These are phyloP conservation scores for Aureobasidium sp. DNA, from an alignment of 2,329 filamentous ascomycete species.

Conservation along the genomic window DNA sequence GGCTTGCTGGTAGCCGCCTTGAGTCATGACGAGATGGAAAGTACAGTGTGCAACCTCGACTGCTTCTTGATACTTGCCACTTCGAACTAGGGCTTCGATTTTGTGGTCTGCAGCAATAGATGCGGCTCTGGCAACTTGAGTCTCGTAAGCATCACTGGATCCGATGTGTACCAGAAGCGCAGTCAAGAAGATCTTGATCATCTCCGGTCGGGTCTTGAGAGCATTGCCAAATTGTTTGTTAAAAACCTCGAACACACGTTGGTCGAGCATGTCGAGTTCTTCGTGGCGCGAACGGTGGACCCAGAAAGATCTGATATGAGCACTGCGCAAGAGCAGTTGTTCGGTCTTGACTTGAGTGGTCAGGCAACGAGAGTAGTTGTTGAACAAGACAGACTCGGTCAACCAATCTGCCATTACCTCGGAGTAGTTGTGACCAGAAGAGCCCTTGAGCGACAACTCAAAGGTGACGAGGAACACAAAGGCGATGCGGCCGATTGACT, in stretches of 20 bases:
- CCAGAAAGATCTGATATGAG: conserved; percentile 33
- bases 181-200: conserved; percentile 16
- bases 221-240: conserved; percentile 26
- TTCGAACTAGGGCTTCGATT: conserved; percentile 32
- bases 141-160: conserved; percentile 32
- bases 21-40: conserved; percentile 38
- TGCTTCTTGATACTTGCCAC: conserved; percentile 35
- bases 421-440: conserved; percentile 29
- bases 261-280: conserved; percentile 31
- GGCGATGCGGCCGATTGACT: conserved; percentile 32
- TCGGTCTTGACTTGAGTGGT: conserved; percentile 28
- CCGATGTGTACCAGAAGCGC: conserved; percentile 33
- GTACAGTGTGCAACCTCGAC: conserved; percentile 39
- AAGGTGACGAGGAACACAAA: conserved; percentile 42
- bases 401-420: conserved; percentile 39
- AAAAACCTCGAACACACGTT: conserved; percentile 27
- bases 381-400: conserved; percentile 38
- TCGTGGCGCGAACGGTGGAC: conserved; percentile 28
- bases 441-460: conserved; percentile 36
- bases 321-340: conserved; percentile 28
- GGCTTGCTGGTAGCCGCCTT: conserved; percentile 36
- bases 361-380: conserved; percentile 25
- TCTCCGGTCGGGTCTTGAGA: conserved; percentile 30
- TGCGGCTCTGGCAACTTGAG: conserved; percentile 36
- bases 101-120: conserved; percentile 34